These are phyloP conservation scores for Teratosphaeria viscida DNA, from an alignment of 2,329 filamentous ascomycete genomes.

Conservation along the genomic window DNA sequence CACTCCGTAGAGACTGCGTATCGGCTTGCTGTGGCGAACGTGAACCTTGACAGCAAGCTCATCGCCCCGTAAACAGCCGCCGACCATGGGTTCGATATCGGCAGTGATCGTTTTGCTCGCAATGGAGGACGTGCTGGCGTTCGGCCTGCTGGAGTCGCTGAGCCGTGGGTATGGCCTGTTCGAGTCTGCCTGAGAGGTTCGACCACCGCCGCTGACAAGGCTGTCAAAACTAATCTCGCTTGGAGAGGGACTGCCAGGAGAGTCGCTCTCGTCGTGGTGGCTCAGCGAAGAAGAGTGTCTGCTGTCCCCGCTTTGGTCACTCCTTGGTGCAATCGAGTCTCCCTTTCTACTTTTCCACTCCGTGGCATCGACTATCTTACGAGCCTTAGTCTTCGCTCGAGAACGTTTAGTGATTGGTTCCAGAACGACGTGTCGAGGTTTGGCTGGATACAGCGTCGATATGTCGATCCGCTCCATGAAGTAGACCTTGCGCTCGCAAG, in stretches of 20 bases:
- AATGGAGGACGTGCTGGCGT: slow-evolving; percentile 41
- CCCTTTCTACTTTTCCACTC: slow-evolving; percentile 17
- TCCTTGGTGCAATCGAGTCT: slow-evolving; percentile 11
- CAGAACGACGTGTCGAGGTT: slow-evolving; percentile 71
- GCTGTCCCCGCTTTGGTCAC: slow-evolving; percentile 16
- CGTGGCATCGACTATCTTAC: slow-evolving; percentile 16
- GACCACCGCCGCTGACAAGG: slow-evolving; percentile 1
- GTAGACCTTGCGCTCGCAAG: slow-evolving; percentile 70
- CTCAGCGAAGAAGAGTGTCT: slow-evolving; percentile 18
- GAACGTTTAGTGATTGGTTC: slow-evolving; percentile 63
- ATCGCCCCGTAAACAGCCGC: slow-evolving; percentile 79
- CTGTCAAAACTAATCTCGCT: slow-evolving; percentile 40
- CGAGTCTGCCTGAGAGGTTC: slow-evolving; percentile 3
- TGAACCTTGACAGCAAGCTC: slow-evolving; percentile 67
- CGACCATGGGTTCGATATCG: slow-evolving; percentile 69
- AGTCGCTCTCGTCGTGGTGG: slow-evolving; percentile 20
- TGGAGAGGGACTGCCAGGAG: slow-evolving; percentile 33
- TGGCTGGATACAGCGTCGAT: slow-evolving; percentile 60
- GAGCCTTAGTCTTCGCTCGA: slow-evolving; percentile 44
- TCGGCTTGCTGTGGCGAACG: slow-evolving; percentile 76
- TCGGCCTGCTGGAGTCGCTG: slow-evolving; percentile 33
- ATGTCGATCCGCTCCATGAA: slow-evolving; percentile 79
- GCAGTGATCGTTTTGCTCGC: slow-evolving; percentile 74
- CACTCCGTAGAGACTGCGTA: slow-evolving; percentile 85
- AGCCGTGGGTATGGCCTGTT: slow-evolving; percentile 2